These are phyloP conservation scores for Apiospora malaysiana DNA, from an alignment of 2,329 filamentous ascomycete genomes.

Conservation along the genomic window DNA sequence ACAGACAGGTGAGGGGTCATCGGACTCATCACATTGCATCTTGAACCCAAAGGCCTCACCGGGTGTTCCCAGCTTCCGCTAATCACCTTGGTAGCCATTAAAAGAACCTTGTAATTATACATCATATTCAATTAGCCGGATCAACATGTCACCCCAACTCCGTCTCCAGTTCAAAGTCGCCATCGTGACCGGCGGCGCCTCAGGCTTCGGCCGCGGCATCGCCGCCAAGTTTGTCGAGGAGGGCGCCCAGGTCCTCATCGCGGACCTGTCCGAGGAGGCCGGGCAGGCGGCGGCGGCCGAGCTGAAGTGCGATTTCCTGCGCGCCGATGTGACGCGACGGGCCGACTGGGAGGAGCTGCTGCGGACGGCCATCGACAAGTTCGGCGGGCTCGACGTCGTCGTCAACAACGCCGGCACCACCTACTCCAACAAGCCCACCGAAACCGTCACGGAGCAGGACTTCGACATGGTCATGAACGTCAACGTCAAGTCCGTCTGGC, in stretches of 20 bases:
- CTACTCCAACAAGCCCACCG: conserved; percentile 67
- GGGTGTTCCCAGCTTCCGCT: not conserved
- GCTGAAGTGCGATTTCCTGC: conserved; percentile 49
- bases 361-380: conserved; percentile 49
- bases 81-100: no score
- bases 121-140: not conserved
- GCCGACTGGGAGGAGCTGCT: conserved; percentile 60
- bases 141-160: conserved; percentile 29
- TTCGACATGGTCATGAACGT: conserved; percentile 71
- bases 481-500: conserved; percentile 71
- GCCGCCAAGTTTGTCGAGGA: conserved; percentile 63
- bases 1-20: not conserved
- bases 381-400: conserved; percentile 60
- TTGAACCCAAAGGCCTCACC: not conserved
- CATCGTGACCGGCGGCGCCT: conserved; percentile 60
- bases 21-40: not conserved
- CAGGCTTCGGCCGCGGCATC: conserved; percentile 69
- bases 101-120: not conserved
- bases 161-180: conserved; percentile 50
- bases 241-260: conserved; percentile 66
- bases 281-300: conserved; percentile 54
- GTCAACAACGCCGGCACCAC: conserved; percentile 67
- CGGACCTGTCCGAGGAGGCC: conserved; percentile 62
- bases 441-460: conserved; percentile 68
- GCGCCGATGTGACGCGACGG: conserved; percentile 56